These are phyloP conservation scores for Colletotrichum plurivorum DNA, from an alignment of 2,329 filamentous ascomycete species.

Conservation along the genomic window DNA sequence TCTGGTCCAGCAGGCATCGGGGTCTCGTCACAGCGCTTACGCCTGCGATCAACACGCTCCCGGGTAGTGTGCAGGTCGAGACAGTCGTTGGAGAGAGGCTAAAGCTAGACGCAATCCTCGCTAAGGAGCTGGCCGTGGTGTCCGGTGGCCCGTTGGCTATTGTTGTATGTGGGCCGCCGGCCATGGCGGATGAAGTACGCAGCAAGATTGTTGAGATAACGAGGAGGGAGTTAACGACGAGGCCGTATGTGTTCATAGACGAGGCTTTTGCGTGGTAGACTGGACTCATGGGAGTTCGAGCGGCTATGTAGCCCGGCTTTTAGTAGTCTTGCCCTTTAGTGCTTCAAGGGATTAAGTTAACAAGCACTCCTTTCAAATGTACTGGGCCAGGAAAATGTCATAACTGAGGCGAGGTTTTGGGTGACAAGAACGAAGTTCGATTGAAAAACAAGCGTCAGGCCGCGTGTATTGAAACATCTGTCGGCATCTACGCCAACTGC, in stretches of 20 bases:
- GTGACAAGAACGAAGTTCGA: background rate
- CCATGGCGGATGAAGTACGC: slow-evolving; percentile 42
- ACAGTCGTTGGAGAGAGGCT: slow-evolving; percentile 25
- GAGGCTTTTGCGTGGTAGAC: slow-evolving; percentile 42
- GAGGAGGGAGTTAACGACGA: slow-evolving; percentile 1
- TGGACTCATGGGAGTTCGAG: background rate
- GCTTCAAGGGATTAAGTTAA: no score
- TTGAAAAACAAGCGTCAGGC: background rate
- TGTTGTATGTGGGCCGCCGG: slow-evolving; percentile 40
- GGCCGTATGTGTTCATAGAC: slow-evolving; percentile 39
- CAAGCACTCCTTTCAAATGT: no score
- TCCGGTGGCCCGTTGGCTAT: slow-evolving; percentile 25
- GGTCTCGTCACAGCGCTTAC: slow-evolving; percentile 13
- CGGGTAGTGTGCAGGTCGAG: slow-evolving; percentile 27
- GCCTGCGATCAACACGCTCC: slow-evolving; percentile 13
- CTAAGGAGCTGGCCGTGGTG: slow-evolving; percentile 3
- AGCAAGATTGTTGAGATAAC: slow-evolving; percentile 33
- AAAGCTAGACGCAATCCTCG: slow-evolving; percentile 10
- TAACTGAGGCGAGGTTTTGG: no score
- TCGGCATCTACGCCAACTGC: background rate
- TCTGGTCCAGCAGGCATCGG: slow-evolving; percentile 21
- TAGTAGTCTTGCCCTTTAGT: no score
- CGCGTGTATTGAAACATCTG: background rate
- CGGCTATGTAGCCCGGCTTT: no score
- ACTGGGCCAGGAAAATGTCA: no score